phyloP scores from a whole-genome alignment of 73 alveolate genomes.

The Durusdinium trenchii region DNA sequence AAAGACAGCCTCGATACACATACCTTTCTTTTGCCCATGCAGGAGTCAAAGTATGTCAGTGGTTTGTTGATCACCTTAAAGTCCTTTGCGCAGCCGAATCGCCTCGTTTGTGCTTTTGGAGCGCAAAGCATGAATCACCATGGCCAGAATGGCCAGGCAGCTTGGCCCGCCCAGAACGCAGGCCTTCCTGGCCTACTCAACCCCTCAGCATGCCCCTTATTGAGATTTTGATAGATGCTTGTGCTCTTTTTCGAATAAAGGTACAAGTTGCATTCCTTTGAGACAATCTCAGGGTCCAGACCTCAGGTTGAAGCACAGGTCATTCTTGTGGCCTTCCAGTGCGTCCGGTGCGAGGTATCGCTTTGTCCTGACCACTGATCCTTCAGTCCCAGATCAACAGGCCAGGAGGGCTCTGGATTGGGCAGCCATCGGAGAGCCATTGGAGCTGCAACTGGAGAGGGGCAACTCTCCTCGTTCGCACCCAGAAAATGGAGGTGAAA shows the following conservation, averaged over 20 bases:
- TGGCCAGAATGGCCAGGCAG: slow-evolving; percentile 67
- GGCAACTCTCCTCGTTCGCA: no score
- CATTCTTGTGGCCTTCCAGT: neutral
- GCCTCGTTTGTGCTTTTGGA: no score
- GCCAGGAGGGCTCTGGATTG: neutral
- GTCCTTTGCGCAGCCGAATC: slow-evolving; percentile 61
- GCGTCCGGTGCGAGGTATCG: slow-evolving; percentile 33
- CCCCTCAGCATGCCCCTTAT: slow-evolving; percentile 39
- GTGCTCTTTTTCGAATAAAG: neutral
- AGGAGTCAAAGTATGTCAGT: slow-evolving; percentile 86
- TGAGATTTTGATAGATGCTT: neutral
- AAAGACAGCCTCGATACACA: neutral
- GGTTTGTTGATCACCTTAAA: slow-evolving; percentile 78
- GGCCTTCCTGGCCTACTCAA: slow-evolving; percentile 81
- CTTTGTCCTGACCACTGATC: slow-evolving; percentile 78
- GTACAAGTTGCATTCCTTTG: slow-evolving; percentile 91
- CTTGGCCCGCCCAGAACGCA: slow-evolving; percentile 69
- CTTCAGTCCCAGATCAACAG: slow-evolving; percentile 86
- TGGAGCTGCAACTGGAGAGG: no score
- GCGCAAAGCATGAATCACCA: no score
- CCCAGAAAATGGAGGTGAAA: no score
- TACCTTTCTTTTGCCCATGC: neutral
- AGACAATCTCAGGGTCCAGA: slow-evolving; percentile 78
- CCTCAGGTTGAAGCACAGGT: neutral
- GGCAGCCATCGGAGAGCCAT: no score